Evolutionary conservation across 495 filamentous ascomycete species (phyloP), one percentile per base, ranked within the genome.

Genomic region (Neurospora hispaniola): DNA sequence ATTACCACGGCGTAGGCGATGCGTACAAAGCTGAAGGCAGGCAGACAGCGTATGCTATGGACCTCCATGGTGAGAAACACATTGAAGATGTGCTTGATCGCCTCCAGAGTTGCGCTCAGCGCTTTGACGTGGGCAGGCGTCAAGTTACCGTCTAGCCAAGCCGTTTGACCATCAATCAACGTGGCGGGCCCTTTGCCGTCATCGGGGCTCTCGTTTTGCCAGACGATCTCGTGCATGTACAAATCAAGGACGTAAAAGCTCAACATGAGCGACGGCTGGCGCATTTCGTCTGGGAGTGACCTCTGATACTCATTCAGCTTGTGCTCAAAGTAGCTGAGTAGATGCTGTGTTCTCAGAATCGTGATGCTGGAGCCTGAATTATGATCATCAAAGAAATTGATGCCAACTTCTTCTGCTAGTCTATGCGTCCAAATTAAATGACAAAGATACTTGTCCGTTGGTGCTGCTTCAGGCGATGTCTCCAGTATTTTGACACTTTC

Each of bases 141-240:
- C 1, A 91, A 83, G 14, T 85, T 81, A 8, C 78, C 76, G 42
- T 84, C 78, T 31, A 87, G 76, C 35, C 81, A 79, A 10, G 86
- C 86, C 69, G 85, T 82, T 42, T 71, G 70, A 18, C 54, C 54
- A 27, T 66, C 54, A 35, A 62, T 18, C 6, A 11, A 27, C 42
- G 71, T 77, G 38, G 71, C 78, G 0, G 88, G 83, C 20, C 85
- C 79, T 70, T 82, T 84, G 73, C 88, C 86, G 71, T 92, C 89
- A 5, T 92, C 89, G 6, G 87, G 80, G 69, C 85, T 88, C 73
- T 96, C 92, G 27, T 89, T 84, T 70, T 95, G 90, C 76, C 97
- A 87, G 3, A 91, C 90, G 69, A 95, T 91, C 80, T 97, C 95
- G 78, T 98, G 93, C 74, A 97, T 88, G 75, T 95, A 97, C 3